phyloP scores from a whole-genome alignment of 2,329 filamentous ascomycete genomes.

The Epichloe brachyelytri region DNA sequence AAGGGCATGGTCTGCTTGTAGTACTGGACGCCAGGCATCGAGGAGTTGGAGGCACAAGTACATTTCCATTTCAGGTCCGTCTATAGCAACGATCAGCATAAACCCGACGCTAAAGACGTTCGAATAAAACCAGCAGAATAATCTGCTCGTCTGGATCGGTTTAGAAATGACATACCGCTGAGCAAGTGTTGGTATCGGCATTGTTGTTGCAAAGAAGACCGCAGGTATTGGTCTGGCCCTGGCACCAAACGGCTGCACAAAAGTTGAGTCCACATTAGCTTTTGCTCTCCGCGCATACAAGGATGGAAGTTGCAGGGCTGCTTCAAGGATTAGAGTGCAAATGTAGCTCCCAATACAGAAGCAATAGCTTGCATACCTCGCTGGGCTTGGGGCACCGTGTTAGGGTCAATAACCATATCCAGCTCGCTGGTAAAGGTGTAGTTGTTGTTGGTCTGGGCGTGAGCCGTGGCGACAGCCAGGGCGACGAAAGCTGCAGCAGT shows the following conservation, averaged over 20 bases:
- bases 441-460: conserved; percentile 14
- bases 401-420: conserved; percentile 29
- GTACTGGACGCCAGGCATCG: conserved; percentile 37
- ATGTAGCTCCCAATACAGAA: neutral
- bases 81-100: conserved; percentile 3
- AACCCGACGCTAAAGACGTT: conserved; percentile 3
- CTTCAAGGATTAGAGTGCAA: neutral
- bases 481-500: conserved; percentile 26
- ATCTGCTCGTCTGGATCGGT: neutral
- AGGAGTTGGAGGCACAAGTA: conserved; percentile 33
- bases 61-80: conserved; percentile 35
- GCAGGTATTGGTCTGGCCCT: conserved; percentile 38
- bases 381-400: conserved; percentile 17
- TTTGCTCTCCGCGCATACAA: neutral
- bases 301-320: neutral
- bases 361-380: conserved; percentile 24
- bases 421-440: conserved; percentile 30
- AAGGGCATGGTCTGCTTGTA: conserved; percentile 39
- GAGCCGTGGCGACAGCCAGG: conserved; percentile 32
- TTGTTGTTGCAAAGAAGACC: conserved; percentile 29
- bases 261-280: conserved; percentile 4
- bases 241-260: conserved; percentile 36
- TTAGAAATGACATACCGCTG: conserved; percentile 25
- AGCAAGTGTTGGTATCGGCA: conserved; percentile 30
- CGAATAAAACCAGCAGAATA: neutral